Base-by-base conservation (phyloP, 2,329 filamentous ascomycete species). In the Cytospora mali region DNA sequence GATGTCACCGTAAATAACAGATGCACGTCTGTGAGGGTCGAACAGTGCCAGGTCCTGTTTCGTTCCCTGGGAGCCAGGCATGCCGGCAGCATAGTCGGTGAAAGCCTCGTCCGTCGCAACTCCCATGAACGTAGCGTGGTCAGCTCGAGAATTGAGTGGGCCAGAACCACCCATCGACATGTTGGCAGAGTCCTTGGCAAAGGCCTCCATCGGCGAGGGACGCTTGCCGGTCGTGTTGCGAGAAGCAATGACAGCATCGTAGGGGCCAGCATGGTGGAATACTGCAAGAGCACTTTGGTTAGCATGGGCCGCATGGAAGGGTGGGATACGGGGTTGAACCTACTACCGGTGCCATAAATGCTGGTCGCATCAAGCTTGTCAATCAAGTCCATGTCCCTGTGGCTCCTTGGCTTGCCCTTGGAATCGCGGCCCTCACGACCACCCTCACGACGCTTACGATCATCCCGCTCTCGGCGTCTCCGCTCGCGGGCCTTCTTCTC, bases 211-310 rank as follows among this genome's bases (percentile, higher is more conserved):
- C 0, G 95, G 95, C 7, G 95, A 93, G 60, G 90, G 88, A 64
- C 88, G 87, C 71, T 89, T 88, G 70, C 88, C 91, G 72, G 91
- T 90, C 62, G 91, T 88, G 76, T 98, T 99, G 67, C 95, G 91
- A 74, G 96, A 91, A 5, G 95, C 93, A 75, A 97, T 96, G 74
- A 95, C 91, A 23, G 95, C 95, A 76, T 99, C 95, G 71, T 97
- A 99, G 5, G 95, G 95, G 0, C 95, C 95, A 71, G 98, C 95
- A 72, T 99, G 95, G 71, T 99, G 95, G 77, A 98, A 97, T 69
- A 97, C 93, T 96, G 71, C 6, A 39, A 11, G 7, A 6, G 16
- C 4, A 11, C 42, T 29, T 11, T 50, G 21, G 21, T 52, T 27
- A 55, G 16, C 25, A 27, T 29, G 9, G 51, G 3, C 13, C 66